Conservation (phyloP, 345 rosid genomes). For the Erucastrum elatum region DNA sequence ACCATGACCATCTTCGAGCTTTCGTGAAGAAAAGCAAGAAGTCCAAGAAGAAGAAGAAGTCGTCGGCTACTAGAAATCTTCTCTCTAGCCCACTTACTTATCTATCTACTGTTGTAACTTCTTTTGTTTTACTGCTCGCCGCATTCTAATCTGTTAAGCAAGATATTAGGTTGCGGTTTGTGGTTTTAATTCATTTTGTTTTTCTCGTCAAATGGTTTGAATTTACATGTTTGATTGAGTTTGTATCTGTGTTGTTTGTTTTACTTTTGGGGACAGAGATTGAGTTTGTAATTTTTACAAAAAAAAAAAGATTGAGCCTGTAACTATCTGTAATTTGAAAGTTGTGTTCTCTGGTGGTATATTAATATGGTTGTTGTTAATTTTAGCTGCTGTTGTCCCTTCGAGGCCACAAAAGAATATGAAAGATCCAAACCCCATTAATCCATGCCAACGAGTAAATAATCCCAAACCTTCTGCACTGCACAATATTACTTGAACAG, state of each 20-base stretch:
- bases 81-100: conserved; percentile 41
- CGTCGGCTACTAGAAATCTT: conserved; percentile 30
- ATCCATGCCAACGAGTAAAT: not conserved
- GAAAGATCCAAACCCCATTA: not conserved
- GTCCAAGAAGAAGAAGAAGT: conserved; percentile 29
- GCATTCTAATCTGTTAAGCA: conserved; percentile 23
- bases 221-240: conserved; percentile 15
- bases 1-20: conserved; percentile 31
- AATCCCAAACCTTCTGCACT: too few species aligned
- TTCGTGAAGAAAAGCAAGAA: conserved; percentile 24
- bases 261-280: not conserved
- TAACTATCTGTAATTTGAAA: not conserved
- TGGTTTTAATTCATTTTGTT: not conserved
- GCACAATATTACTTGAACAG: too few species aligned
- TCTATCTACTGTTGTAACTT: conserved; percentile 4
- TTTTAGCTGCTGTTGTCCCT: not conserved
- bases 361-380: not conserved
- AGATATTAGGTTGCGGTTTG: not conserved
- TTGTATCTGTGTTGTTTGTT: not conserved
- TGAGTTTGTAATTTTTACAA: not conserved
- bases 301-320: not conserved
- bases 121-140: conserved; percentile 27
- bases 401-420: not conserved
- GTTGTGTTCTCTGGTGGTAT: not conserved
- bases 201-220: conserved; percentile 11